A percentile compares a stretch with the other conserved stretches of the same genome.
These are phyloP conservation scores for Talaromyces marneffei DNA, from an alignment of 2,329 filamentous ascomycete species.

Conservation along the genomic window DNA sequence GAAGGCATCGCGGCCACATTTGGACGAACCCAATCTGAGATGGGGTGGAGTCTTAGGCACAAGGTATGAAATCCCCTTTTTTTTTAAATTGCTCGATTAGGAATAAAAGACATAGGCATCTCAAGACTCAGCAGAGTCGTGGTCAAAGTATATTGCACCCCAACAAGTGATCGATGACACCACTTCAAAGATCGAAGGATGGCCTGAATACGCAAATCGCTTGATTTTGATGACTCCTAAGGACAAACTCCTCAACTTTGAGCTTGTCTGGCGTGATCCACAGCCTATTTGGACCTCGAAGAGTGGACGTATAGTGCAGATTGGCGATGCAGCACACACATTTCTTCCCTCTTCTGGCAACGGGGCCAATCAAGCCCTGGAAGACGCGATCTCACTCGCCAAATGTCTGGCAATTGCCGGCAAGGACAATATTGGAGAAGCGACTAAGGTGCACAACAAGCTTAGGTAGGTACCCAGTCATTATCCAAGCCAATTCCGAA, in stretches of 20 bases:
- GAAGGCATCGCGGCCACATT: neutral
- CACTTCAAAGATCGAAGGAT: constrained; percentile 15
- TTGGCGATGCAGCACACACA: constrained; percentile 10
- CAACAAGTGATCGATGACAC: constrained; percentile 15
- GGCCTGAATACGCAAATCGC: constrained; percentile 13
- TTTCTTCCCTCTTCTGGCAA: constrained; percentile 10
- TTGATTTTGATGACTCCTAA: constrained; percentile 14
- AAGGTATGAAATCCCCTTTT: neutral
- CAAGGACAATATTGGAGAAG: constrained; percentile 4
- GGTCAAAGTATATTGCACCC: constrained; percentile 13
- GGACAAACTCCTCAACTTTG: constrained; percentile 11
- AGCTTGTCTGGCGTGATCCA: constrained; percentile 12
- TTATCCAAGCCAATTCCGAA: no score
- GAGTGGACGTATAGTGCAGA: constrained; percentile 13
- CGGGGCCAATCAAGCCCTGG: constrained; percentile 9
- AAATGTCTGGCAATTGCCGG: constrained; percentile 10
- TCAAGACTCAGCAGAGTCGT: constrained; percentile 12
- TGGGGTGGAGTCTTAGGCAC: constrained; percentile 4
- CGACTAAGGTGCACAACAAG: constrained; percentile 10
- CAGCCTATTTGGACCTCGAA: constrained; percentile 17
- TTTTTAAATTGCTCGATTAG: no score
- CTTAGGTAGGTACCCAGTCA: neutral
- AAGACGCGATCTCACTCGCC: constrained; percentile 10
- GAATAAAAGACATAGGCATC: constrained; percentile 1
- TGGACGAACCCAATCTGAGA: neutral